Base-by-base conservation (phyloP, 2,329 filamentous ascomycete species). In the Leptodontidium sp. region DNA sequence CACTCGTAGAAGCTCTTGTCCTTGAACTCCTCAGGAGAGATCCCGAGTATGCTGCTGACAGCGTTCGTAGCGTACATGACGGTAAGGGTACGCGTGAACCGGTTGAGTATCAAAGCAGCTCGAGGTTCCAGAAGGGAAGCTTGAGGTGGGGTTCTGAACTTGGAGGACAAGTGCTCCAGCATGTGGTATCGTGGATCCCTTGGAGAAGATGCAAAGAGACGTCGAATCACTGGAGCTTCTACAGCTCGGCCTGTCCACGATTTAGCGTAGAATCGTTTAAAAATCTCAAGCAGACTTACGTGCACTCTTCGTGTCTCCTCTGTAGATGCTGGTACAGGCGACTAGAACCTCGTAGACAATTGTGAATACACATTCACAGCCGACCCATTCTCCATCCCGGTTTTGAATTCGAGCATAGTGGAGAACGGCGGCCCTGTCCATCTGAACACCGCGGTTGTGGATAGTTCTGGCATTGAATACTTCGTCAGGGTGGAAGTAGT, bases 351-450 rank as follows among this genome's bases (percentile, higher is more conserved):
- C 91, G 79, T 97, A 92, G 53, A 97, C 93, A 52, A 97, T 85
- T 5, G 93, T 96, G 78, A 97, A 97, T 79, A 93, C 94, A 80
- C 93, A 96, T 81, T 97, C 93, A 80, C 93, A 96, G 71, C 88
- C 89, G 49, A 95, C 83, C 89, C 91, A 97, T 65, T 86, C 83
- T 17, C 91, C 92, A 75, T 90, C 83, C 57, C 86, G 88, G 66
- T 91, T 88, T 75, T 85, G 86, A 70, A 97, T 87, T 45, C 88
- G 87, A 70, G 90, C 92, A 82, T 97, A 97, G 70, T 93, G 90
- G 68, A 97, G 84, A 21, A 94, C 92, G 4, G 93, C 93, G 17
- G 93, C 93, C 79, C 94, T 96, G 82, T 97, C 93, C 69, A 95
- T 86, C 65, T 88, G 83, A 59, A 97, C 86, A 21, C 92, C 91